Conservation (phyloP, 2,329 filamentous ascomycete genomes). For the Coleophoma cylindrospora region DNA sequence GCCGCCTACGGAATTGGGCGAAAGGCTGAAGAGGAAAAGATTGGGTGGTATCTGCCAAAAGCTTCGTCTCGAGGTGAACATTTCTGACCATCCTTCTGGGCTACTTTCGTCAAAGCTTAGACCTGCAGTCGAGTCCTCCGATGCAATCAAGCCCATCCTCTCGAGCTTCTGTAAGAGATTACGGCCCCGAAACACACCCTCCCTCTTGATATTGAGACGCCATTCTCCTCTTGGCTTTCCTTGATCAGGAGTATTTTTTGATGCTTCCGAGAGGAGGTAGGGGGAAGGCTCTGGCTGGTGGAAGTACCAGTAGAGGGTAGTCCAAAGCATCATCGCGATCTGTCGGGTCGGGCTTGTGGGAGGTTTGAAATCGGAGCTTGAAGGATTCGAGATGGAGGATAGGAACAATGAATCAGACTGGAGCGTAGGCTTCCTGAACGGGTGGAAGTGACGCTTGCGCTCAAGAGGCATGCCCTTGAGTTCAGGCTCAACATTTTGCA, state of each 20-base stretch:
- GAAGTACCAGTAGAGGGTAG: constrained; percentile 95
- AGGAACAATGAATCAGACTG: constrained; percentile 82
- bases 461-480: constrained; percentile 20
- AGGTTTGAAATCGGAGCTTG: constrained; percentile 73
- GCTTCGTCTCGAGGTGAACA: constrained; percentile 75
- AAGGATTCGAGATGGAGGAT: constrained; percentile 83
- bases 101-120: constrained; percentile 55
- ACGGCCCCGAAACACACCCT: constrained; percentile 79
- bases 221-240: constrained; percentile 82
- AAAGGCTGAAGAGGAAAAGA: constrained; percentile 81
- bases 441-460: constrained; percentile 43
- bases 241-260: constrained; percentile 57
- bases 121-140: constrained; percentile 71
- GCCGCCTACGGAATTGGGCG: constrained; percentile 41
- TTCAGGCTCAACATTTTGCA: constrained; percentile 20
- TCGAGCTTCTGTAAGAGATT: constrained; percentile 88
- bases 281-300: constrained; percentile 73
- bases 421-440: constrained; percentile 72
- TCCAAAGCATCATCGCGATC: constrained; percentile 96
- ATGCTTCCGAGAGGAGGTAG: constrained; percentile 56
- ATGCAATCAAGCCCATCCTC: constrained; percentile 81
- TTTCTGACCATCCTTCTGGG: constrained; percentile 64
- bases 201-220: constrained; percentile 76
- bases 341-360: constrained; percentile 78
- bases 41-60: constrained; percentile 93